Evolutionary conservation across 2,329 filamentous ascomycete species (phyloP), one percentile per base, ranked within the genome.

Genomic region (Colletotrichum australisinense): DNA sequence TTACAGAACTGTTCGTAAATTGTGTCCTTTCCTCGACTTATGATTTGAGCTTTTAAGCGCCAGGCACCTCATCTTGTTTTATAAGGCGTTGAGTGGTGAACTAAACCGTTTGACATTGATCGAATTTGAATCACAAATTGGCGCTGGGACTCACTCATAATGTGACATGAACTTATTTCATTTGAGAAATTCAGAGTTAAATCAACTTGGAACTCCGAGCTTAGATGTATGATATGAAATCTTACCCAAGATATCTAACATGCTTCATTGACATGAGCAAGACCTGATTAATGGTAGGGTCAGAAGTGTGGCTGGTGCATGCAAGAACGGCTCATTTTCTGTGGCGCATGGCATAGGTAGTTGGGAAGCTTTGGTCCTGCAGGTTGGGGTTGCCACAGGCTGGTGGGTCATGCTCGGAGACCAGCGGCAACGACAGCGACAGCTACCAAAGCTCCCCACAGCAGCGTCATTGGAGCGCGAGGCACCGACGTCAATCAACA

Each of bases 391-490:
- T 63, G 38, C 64, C 32, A 46, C 12, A 55, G 8, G 7, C 16
- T 1, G 32, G 30, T 63, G 46, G 46, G 30, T 32, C 26, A 32
- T 19, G 8, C 9, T 28, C 56, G 55, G 56, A 67, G 55, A 46
- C 30, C 63, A 62, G 63, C 56, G 30, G 63, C 32, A 67, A 56
- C 56, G 56, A 71, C 53, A n/a, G 57, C 70, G 56, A 46, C 56
- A 73, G 67, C 71, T 73, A 67, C 53, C 14, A 70, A 71, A 77
- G 76, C 74, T 76, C 74, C 74, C 74, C 69, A 74, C 63, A 73
- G 68, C 76, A 63, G 78, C 80, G 79, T 80, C 79, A 78, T 81
- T 69, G 67, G 71, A 73, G 71, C 56, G 38, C 71, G 67, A 73
- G 56, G 67, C 71, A 73, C 62, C 67, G 71, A 73, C 60, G 63